These are phyloP conservation scores for Fusarium ambrosium DNA, from an alignment of 2,329 filamentous ascomycete genomes.

Conservation along the genomic window DNA sequence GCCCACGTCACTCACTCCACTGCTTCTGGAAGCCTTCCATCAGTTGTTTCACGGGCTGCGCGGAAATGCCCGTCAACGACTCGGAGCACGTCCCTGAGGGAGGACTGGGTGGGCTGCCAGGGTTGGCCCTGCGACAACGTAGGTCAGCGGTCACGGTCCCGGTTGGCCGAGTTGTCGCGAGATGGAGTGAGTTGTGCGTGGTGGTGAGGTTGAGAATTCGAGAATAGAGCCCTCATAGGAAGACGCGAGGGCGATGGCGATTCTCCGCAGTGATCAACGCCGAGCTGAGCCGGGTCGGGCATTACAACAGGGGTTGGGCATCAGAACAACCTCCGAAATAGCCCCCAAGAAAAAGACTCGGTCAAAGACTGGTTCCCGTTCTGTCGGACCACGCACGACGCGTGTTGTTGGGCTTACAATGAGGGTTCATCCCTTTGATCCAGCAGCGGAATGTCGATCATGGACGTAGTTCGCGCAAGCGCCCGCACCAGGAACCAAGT, in stretches of 20 bases:
- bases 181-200: slow-evolving; percentile 22
- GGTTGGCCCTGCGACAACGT: slow-evolving; percentile 35
- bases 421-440: slow-evolving; percentile 6
- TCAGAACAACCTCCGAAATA: slow-evolving; percentile 15
- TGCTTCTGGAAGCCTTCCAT: slow-evolving; percentile 49
- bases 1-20: slow-evolving; percentile 41
- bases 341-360: slow-evolving; percentile 2
- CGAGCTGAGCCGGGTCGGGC: slow-evolving; percentile 20
- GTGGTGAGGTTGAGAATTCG: background rate
- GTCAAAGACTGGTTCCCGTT: slow-evolving; percentile 1
- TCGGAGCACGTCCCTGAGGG: slow-evolving; percentile 35
- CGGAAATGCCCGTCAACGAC: slow-evolving; percentile 43
- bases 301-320: slow-evolving; percentile 20
- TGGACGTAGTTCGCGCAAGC: slow-evolving; percentile 16
- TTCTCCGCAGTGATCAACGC: slow-evolving; percentile 29
- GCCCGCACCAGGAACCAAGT: slow-evolving; percentile 26
- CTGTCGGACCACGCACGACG: background rate
- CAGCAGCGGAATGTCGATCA: slow-evolving; percentile 30
- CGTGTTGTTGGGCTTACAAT: background rate
- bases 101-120: slow-evolving; percentile 22
- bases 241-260: slow-evolving; percentile 4
- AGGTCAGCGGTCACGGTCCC: slow-evolving; percentile 33
- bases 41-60: slow-evolving; percentile 40
- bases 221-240: background rate
- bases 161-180: slow-evolving; percentile 36